These are phyloP conservation scores for Populus ilicifolia DNA, from an alignment of 345 rosid genomes.

Conservation along the genomic window DNA sequence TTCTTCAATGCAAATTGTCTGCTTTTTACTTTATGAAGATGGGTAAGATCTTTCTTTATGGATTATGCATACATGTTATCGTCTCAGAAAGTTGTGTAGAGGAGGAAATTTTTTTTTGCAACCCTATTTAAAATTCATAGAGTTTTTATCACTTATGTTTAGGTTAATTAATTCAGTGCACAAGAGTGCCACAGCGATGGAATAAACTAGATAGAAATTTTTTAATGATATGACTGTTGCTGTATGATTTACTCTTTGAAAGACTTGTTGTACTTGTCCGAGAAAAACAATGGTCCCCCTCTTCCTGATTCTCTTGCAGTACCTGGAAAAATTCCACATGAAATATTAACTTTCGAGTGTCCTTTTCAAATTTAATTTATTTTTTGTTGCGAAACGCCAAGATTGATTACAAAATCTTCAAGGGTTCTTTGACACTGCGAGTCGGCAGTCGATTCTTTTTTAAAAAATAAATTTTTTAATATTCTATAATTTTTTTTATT, in stretches of 20 bases:
- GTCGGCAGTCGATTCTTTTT: too few species aligned
- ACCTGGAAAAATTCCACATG: constrained; percentile 19
- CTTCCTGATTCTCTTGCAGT: constrained; percentile 5
- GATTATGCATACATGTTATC: not conserved
- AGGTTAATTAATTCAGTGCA: not conserved
- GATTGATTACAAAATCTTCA: not conserved
- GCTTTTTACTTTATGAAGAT: not conserved
- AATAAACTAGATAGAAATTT: constrained; percentile 9
- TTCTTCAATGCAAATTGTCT: not conserved
- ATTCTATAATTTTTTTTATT: too few species aligned
- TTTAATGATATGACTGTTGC: constrained; percentile 13
- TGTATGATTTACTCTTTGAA: constrained; percentile 7
- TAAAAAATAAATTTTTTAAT: too few species aligned
- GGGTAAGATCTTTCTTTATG: not conserved
- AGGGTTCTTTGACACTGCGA: too few species aligned
- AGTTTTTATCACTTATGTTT: not conserved
- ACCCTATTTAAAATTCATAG: not conserved
- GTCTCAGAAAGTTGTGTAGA: not conserved
- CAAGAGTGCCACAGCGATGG: not conserved
- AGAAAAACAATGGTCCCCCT: constrained; percentile 26
- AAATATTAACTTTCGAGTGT: constrained; percentile 1
- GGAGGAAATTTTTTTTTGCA: not conserved
- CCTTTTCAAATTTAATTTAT: not conserved
- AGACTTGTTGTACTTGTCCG: constrained; percentile 2
- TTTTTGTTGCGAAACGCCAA: not conserved